These are phyloP conservation scores for Cupressus sempervirens DNA, from an alignment of 75 land plant species.

Conservation along the genomic window DNA sequence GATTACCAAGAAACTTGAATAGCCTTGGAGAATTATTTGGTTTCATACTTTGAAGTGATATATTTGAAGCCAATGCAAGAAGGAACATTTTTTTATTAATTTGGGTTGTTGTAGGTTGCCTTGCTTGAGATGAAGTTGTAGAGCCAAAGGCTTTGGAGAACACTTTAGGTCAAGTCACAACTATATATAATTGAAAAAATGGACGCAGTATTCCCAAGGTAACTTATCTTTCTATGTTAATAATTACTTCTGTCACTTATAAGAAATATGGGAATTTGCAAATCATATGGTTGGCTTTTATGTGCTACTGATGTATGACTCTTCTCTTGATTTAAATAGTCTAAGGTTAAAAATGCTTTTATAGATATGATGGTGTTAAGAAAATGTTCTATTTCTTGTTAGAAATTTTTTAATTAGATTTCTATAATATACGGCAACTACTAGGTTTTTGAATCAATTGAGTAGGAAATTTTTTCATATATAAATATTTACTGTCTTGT, in stretches of 20 bases:
- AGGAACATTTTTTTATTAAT: not conserved
- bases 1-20: not conserved
- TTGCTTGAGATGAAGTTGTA: constrained; percentile 51
- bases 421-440: not conserved
- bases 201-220: constrained; percentile 31
- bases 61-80: not conserved
- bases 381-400: not conserved
- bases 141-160: constrained; percentile 52
- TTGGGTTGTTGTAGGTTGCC: constrained; percentile 39
- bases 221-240: not conserved
- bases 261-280: no score
- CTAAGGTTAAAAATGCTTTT: not conserved
- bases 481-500: not conserved
- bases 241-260: not conserved
- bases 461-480: not conserved
- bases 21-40: not conserved
- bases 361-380: not conserved
- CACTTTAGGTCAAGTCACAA: constrained; percentile 33
- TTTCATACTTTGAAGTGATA: not conserved
- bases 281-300: not conserved
- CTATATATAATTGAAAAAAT: constrained; percentile 1
- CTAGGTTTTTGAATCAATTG: not conserved
- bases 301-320: not conserved
- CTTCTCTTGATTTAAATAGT: no score
- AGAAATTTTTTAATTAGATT: not conserved